A percentile compares a stretch with the other conserved stretches of the same genome.
Conservation (phyloP, 768 basidiomycete species). For the Pisolithus microcarpus region DNA sequence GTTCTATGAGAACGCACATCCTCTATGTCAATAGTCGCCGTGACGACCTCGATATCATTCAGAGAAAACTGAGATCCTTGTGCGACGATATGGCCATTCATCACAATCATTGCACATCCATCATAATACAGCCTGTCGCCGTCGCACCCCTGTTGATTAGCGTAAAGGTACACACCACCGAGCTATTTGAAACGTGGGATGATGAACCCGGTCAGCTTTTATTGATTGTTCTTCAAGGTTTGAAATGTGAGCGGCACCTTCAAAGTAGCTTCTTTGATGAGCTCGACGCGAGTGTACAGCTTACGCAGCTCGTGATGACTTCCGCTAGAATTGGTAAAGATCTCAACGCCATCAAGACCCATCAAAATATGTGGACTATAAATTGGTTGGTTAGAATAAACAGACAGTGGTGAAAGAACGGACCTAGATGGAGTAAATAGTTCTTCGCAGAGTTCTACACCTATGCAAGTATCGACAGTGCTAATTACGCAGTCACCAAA, state of each 20-base stretch:
- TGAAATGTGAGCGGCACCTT: slow-evolving; percentile 48
- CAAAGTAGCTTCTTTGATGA: slow-evolving; percentile 94
- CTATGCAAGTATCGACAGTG: slow-evolving; percentile 92
- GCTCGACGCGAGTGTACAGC: slow-evolving; percentile 80
- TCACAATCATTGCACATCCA: slow-evolving; percentile 91
- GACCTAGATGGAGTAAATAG: slow-evolving; percentile 95
- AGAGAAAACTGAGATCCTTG: slow-evolving; percentile 97
- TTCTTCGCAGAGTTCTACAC: slow-evolving; percentile 96
- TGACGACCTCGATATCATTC: slow-evolving; percentile 92
- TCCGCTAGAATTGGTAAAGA: slow-evolving; percentile 97
- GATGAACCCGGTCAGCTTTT: background rate
- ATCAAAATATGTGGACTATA: slow-evolving; percentile 90
- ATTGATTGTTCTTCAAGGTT: background rate
- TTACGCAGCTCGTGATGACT: slow-evolving; percentile 99
- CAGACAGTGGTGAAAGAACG: background rate
- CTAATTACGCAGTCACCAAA: slow-evolving; percentile 95
- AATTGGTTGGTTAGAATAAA: background rate
- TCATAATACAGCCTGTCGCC: slow-evolving; percentile 98
- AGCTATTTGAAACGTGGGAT: slow-evolving; percentile 42
- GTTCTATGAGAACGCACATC: slow-evolving; percentile 89
- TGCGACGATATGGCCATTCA: slow-evolving; percentile 87
- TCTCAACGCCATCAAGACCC: slow-evolving; percentile 98
- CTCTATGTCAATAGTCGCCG: slow-evolving; percentile 94
- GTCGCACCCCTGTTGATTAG: slow-evolving; percentile 98
- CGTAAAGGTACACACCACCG: slow-evolving; percentile 95